phyloP scores from a whole-genome alignment of 257 asterid species.

The Hygrophila difformis region DNA sequence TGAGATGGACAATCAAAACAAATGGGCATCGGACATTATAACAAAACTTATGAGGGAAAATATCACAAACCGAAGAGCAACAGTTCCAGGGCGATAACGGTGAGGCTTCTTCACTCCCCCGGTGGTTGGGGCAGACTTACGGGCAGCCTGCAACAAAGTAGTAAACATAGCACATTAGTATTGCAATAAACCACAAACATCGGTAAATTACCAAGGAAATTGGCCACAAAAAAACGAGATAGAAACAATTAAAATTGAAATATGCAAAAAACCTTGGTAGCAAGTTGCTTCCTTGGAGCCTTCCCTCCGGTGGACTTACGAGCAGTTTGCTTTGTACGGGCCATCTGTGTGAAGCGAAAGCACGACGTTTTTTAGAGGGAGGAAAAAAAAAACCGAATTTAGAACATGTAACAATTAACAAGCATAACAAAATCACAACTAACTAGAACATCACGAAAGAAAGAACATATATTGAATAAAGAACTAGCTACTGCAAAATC shows the following conservation, averaged over 20 bases:
- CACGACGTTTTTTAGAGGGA: too few relatives aligned
- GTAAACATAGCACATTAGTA: background rate
- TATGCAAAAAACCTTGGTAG: constrained; percentile 1
- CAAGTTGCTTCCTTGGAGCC: constrained; percentile 17
- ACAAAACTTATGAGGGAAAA: too few relatives aligned
- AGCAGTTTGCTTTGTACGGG: constrained; percentile 15
- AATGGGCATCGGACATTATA: background rate
- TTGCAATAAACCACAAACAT: background rate
- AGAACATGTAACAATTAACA: too few relatives aligned
- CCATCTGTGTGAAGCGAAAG: background rate
- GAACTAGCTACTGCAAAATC: too few relatives aligned
- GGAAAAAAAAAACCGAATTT: background rate
- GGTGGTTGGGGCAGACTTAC: constrained; percentile 14
- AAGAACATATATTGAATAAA: too few relatives aligned
- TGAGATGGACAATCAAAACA: background rate
- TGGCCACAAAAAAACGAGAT: too few relatives aligned
- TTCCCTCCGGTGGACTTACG: constrained; percentile 15
- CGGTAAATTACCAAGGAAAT: too few relatives aligned
- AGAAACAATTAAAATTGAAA: too few relatives aligned
- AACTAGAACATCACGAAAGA: too few relatives aligned
- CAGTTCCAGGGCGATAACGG: constrained; percentile 27
- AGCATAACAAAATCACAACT: too few relatives aligned
- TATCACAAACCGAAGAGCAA: constrained; percentile 9
- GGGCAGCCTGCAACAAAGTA: constrained; percentile 6
- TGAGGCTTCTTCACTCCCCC: constrained; percentile 19